Base-by-base conservation (phyloP, 805 yeast genomes). In the Tetrapisispora pingtungensis region DNA sequence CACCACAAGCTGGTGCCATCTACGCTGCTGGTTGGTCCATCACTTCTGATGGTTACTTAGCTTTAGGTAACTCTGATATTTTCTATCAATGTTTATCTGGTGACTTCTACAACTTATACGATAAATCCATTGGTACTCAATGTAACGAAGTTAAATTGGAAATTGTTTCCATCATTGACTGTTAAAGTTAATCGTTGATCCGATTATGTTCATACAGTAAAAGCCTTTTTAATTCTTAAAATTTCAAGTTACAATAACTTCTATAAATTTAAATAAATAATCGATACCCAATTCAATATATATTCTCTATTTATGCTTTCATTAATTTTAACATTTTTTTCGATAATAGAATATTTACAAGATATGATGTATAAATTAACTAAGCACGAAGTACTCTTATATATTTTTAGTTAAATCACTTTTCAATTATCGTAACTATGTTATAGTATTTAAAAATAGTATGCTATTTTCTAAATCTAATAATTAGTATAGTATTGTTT, bases 71-170 rank as follows among this genome's bases (percentile, higher is more conserved):
- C 52, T 58, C 63, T 41, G 74, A 75, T 41, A 68, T 70, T 33
- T 80, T 80, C 70, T 80, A 73, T 72, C 78, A 77, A 66, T 80
- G 86, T 66, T 56, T 70, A 51, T 77, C 84, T 35, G 86, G 85
- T 49, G 71, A 68, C 56, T 80, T 80, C 71, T 78, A 77, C 76
- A 80, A 80, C 70, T 66, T 80, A 61, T 80, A 80, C 63, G 81
- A 77, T 60, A 66, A 74, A 61, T 54, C 59, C 52, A 64, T 75
- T 44, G 81, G 74, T 40, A 62, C 55, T 34, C 81, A 78, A 58
- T 78, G 84, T 70, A 61, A 65, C 45, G 71, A 78, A 43, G 80
- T 80, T 45, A 58, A 73, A 52, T 69, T 80, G 50, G 64, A 65
- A 47, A 67, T 75, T 46, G 74, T 78, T 46, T 72, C 70, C 47